Percentiles rank a stretch among this genome's conserved stretches.
Conservation (phyloP, 768 basidiomycete genomes). For the Fibroporia radiculosa region DNA sequence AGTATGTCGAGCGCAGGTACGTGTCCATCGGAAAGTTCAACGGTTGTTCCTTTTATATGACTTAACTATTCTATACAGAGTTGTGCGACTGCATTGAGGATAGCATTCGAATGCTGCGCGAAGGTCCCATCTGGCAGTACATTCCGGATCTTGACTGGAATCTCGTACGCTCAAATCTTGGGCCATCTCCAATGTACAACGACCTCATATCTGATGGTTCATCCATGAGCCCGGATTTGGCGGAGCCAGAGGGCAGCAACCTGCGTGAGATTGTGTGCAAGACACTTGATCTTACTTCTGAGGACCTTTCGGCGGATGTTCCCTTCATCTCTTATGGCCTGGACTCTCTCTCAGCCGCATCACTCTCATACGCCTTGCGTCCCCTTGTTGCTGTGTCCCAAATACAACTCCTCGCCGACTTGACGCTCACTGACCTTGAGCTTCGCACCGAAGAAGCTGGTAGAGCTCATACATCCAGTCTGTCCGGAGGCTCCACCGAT, state of each 20-base stretch:
- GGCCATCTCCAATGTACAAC: slow-evolving; percentile 16
- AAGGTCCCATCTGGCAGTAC: slow-evolving; percentile 20
- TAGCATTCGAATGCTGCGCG: slow-evolving; percentile 23
- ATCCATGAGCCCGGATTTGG: background rate
- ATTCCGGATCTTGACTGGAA: slow-evolving; percentile 29
- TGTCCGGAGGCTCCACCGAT: background rate
- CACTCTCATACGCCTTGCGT: slow-evolving; percentile 27
- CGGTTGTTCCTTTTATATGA: background rate
- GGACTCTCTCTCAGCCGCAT: slow-evolving; percentile 33
- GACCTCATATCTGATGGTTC: slow-evolving; percentile 13
- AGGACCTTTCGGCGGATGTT: slow-evolving; percentile 29
- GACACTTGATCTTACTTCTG: slow-evolving; percentile 24
- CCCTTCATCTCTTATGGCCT: slow-evolving; percentile 36
- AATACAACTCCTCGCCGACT: slow-evolving; percentile 28
- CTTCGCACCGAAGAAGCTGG: background rate
- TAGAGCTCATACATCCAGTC: background rate
- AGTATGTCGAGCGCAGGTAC: slow-evolving; percentile 8
- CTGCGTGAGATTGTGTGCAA: slow-evolving; percentile 9
- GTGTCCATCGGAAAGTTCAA: background rate
- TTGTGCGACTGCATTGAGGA: slow-evolving; percentile 27
- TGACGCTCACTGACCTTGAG: slow-evolving; percentile 24
- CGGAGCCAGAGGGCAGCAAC: no score
- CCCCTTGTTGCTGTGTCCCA: slow-evolving; percentile 25
- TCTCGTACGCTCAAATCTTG: slow-evolving; percentile 17
- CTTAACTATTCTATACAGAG: slow-evolving; percentile 8